phyloP scores from a whole-genome alignment of 345 rosid species.

The Eucalyptus curtisii region DNA sequence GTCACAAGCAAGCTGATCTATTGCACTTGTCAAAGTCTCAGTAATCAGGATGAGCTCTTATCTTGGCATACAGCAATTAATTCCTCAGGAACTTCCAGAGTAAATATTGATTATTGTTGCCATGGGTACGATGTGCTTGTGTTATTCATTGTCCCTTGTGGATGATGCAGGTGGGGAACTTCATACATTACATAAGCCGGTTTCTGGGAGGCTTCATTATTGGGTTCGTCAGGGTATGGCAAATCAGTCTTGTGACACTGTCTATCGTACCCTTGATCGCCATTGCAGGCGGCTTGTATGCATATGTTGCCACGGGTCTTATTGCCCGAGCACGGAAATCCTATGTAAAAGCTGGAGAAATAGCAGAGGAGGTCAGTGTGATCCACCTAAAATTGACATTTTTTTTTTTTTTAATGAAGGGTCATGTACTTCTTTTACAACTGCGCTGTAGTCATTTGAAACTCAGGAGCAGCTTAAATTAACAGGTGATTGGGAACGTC shows the following conservation, averaged over 20 bases:
- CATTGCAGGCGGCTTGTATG: constrained; percentile 84
- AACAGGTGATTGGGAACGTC: constrained; percentile 86
- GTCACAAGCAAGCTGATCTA: background rate
- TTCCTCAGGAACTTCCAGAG: background rate
- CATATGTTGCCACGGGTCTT: constrained; percentile 73
- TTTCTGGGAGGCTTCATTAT: constrained; percentile 76
- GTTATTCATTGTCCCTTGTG: background rate
- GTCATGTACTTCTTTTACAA: background rate
- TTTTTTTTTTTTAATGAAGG: too few species aligned
- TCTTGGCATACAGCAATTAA: background rate
- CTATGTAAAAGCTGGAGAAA: constrained; percentile 89
- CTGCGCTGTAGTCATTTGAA: background rate
- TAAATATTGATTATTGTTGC: background rate
- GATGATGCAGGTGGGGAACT: constrained; percentile 69
- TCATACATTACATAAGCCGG: constrained; percentile 88
- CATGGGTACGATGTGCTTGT: background rate
- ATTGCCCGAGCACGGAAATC: constrained; percentile 70
- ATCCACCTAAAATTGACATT: background rate
- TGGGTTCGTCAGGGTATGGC: constrained; percentile 89
- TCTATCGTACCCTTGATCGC: constrained; percentile 95
- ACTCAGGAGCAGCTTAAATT: background rate
- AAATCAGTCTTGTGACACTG: constrained; percentile 85
- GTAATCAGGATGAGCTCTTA: background rate
- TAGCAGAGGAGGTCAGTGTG: constrained; percentile 84
- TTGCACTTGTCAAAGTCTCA: background rate